Evolutionary conservation across 139 green algal species (phyloP), one percentile per base, ranked within the genome.

Genomic region (Chlorella vulgaris): DNA sequence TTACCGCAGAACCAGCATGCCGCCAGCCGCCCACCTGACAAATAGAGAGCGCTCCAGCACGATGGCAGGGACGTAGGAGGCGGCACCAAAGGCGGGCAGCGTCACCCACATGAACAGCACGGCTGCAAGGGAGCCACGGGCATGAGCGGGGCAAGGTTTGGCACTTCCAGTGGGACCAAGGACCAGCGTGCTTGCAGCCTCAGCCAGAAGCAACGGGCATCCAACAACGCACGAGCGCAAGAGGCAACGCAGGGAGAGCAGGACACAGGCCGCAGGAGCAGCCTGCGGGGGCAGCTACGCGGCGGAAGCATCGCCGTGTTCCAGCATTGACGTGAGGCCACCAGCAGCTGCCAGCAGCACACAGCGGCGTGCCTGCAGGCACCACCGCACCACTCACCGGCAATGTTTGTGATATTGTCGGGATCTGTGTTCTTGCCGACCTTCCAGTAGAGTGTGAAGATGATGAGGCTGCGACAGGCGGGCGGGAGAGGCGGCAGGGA

Each of bases 41-140:
- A 94, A 97, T 50, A 98, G 88, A 15, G 80, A 76, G 35, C 93
- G 89, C 84, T 97, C 93, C 35, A 97, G 76, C 0, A 96, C 86
- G 13, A 97, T 85, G 10, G 87, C 78, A 6, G 93, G 94, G 36
- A 97, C 86, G 84, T 96, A 97, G 35, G 90, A 78, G 6, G 91
- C 88, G 24, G 93, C 93, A 18, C 89, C 89, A 82, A 93, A 96
- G 29, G 90, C 89, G 19, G 93, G 91, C 77, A 96, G 80, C 24
- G 85, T 86, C 71, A 81, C 78, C 85, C 83, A 93, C 88, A 96
- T 95, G 89, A 96, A 97, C 65, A 96, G 86, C 63, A 96, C 83
- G 35, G 91, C 87, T 1, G 82, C 65, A 58, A 7, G 36, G 21
- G 33, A 51, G 5, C 13, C 8, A n/a, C n/a, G n/a, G n/a, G n/a